phyloP scores from a whole-genome alignment of 345 rosid species.

The Syzygium grande region DNA sequence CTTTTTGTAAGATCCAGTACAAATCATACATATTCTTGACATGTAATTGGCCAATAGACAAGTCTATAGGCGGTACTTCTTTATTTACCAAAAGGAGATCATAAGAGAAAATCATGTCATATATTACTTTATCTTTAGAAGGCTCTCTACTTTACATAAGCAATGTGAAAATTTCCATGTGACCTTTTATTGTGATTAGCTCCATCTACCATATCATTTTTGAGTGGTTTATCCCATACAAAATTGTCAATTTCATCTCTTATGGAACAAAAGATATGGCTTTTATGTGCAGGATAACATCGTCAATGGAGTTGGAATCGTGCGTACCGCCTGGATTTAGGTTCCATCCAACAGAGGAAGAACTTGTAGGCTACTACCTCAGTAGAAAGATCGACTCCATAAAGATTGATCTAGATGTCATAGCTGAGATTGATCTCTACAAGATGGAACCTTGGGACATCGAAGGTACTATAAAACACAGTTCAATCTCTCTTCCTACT shows the following conservation, averaged over 20 bases:
- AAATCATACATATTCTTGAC: background rate
- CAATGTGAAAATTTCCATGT: background rate
- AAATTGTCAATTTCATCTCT: background rate
- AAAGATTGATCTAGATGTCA: conserved; percentile 77
- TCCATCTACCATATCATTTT: background rate
- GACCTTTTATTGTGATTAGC: background rate
- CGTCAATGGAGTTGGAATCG: conserved; percentile 37
- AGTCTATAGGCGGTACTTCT: background rate
- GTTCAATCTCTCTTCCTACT: background rate
- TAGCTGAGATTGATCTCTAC: conserved; percentile 83
- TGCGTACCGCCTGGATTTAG: conserved; percentile 91
- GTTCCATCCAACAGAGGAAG: conserved; percentile 97
- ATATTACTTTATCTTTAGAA: background rate
- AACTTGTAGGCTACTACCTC: conserved; percentile 93
- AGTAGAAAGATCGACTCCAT: conserved; percentile 62
- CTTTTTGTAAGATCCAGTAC: background rate
- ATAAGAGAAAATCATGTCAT: background rate
- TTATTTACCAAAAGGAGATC: background rate
- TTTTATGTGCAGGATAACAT: background rate
- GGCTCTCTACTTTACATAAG: background rate
- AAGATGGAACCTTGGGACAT: conserved; percentile 99
- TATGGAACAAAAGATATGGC: background rate
- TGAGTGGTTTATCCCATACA: background rate
- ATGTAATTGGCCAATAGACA: background rate
- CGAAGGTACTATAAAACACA: conserved; percentile 32